Conservation (phyloP, 2,329 filamentous ascomycete species). For the Graphiopsis chlorocephala region DNA sequence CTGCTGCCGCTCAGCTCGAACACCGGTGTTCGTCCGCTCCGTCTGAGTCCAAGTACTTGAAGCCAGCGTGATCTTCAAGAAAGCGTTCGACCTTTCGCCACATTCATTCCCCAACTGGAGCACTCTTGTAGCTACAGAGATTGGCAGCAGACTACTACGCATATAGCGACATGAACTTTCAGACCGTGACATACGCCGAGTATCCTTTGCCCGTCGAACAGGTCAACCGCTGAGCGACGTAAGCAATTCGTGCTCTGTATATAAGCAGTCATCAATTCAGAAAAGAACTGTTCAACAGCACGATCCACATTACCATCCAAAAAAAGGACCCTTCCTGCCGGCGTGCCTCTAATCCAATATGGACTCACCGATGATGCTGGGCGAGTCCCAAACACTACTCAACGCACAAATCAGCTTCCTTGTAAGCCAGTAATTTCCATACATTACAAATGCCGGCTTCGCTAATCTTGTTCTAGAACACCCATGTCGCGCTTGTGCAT, state of each 20-base stretch:
- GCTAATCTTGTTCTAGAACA: slow-evolving; percentile 60
- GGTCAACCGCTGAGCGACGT: slow-evolving; percentile 28
- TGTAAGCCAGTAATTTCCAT: slow-evolving; percentile 36
- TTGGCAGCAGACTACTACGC: slow-evolving; percentile 17
- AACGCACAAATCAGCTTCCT: slow-evolving; percentile 50
- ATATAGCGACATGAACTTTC: slow-evolving; percentile 29
- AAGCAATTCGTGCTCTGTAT: slow-evolving; percentile 10
- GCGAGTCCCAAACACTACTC: slow-evolving; percentile 43
- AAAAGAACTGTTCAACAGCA: not conserved
- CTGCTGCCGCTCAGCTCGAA: not conserved
- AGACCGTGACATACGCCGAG: slow-evolving; percentile 24
- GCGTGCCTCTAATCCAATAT: not conserved
- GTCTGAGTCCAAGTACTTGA: not conserved
- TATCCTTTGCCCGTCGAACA: slow-evolving; percentile 30
- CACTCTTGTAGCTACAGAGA: slow-evolving; percentile 1
- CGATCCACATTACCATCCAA: not conserved
- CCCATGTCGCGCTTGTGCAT: slow-evolving; percentile 82
- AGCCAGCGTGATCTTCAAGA: slow-evolving; percentile 19
- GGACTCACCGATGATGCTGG: slow-evolving; percentile 18
- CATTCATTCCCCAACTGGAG: not conserved
- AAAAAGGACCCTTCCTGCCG: not conserved
- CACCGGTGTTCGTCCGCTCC: not conserved
- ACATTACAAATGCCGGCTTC: not conserved
- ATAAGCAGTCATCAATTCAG: not conserved
- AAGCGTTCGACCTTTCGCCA: slow-evolving; percentile 21